Evolutionary conservation across 352 stramenopile species (phyloP).

Genomic region (Aphanomyces invadans): DNA sequence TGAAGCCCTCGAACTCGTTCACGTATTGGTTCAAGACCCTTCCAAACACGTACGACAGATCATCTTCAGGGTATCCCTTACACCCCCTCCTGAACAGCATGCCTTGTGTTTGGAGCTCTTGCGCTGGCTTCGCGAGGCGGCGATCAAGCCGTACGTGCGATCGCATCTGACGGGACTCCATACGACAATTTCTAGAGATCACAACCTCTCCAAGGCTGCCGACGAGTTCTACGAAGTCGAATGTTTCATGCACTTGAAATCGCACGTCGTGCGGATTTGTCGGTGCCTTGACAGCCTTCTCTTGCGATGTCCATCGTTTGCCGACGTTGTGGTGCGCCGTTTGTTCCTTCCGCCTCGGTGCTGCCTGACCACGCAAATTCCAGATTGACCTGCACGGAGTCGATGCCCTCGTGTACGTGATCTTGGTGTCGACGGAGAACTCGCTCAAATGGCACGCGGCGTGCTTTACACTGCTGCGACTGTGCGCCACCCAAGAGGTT

Average conservation of each 20-base stretch:
- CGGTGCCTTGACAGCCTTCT: conserved; percentile 40
- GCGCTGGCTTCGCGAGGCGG: conserved; percentile 35
- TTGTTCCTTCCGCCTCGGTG: background rate
- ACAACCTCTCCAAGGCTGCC: conserved; percentile 10
- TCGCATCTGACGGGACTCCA: conserved; percentile 29
- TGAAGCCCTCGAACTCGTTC: conserved; percentile 51
- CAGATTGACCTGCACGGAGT: conserved; percentile 32
- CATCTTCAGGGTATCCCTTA: background rate
- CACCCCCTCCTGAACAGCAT: conserved; percentile 23
- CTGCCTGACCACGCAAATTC: too few relatives aligned
- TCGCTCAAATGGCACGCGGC: conserved; percentile 62
- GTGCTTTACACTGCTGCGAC: conserved; percentile 41
- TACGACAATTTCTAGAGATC: conserved; percentile 30
- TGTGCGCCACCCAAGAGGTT: conserved; percentile 31
- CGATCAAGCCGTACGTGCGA: conserved; percentile 34
- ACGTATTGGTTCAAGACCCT: conserved; percentile 35
- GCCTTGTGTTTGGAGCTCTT: conserved; percentile 36
- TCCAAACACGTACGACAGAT: conserved; percentile 31
- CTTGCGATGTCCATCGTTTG: conserved; percentile 34
- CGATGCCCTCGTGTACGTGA: conserved; percentile 45
- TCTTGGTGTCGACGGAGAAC: conserved; percentile 40
- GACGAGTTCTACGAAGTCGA: conserved; percentile 22
- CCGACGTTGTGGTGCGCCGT: conserved; percentile 35
- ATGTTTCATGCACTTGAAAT: conserved; percentile 21
- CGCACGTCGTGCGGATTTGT: conserved; percentile 16